A percentile compares a stretch with the other conserved stretches of the same genome.
These are phyloP conservation scores for Phalaenopsis aphrodite DNA, from an alignment of 106 monocot genomes.

Conservation along the genomic window DNA sequence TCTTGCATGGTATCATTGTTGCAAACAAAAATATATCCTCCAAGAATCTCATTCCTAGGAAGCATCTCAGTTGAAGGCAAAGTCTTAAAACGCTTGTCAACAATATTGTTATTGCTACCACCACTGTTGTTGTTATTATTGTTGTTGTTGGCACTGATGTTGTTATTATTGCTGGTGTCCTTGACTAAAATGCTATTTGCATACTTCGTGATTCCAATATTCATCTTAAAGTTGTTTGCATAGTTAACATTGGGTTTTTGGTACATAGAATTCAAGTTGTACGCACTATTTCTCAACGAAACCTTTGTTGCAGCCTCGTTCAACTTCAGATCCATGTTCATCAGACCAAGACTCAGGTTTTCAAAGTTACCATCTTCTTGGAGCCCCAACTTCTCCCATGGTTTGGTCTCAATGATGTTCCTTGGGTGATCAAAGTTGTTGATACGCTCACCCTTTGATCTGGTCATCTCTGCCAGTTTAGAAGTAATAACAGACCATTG, in stretches of 20 bases:
- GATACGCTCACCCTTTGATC: constrained; percentile 38
- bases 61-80: constrained; percentile 78
- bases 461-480: constrained; percentile 70
- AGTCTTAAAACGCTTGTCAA: constrained; percentile 75
- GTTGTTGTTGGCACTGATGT: not conserved
- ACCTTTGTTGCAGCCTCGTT: constrained; percentile 52
- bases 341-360: constrained; percentile 35
- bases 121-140: constrained; percentile 7
- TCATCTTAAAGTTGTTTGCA: constrained; percentile 56
- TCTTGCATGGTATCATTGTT: constrained; percentile 93
- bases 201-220: constrained; percentile 32
- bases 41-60: constrained; percentile 72
- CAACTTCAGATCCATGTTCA: constrained; percentile 67
- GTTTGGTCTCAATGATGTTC: constrained; percentile 25
- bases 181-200: constrained; percentile 24
- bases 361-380: constrained; percentile 58
- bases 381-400: constrained; percentile 59
- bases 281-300: constrained; percentile 22
- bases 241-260: constrained; percentile 29
- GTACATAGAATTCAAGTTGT: constrained; percentile 42
- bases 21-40: constrained; percentile 89
- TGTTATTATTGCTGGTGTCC: constrained; percentile 26
- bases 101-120: constrained; percentile 11
- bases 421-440: constrained; percentile 60
- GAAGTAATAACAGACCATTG: constrained; percentile 75